phyloP scores from a whole-genome alignment of 306 rosid genomes.

The Glycine soja region DNA sequence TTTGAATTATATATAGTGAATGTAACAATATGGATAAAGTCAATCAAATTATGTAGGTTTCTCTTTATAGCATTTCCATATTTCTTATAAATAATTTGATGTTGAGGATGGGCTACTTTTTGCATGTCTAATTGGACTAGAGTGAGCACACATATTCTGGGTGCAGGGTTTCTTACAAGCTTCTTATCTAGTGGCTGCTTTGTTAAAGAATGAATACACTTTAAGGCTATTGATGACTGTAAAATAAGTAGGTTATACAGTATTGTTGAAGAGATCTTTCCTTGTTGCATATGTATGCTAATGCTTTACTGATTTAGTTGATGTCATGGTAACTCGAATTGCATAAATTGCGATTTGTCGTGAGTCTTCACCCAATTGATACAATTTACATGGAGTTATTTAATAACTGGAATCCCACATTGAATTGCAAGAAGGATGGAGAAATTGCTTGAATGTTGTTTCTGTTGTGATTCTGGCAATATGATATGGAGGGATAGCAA shows the following conservation, averaged over 20 bases:
- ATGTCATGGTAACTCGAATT: neutral
- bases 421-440: neutral
- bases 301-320: slow-evolving; percentile 21
- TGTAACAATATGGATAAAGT: neutral
- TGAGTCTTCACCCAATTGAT: neutral
- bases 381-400: neutral
- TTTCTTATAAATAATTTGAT: slow-evolving; percentile 18
- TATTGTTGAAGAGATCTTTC: slow-evolving; percentile 13
- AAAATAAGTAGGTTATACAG: neutral
- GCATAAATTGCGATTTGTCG: neutral
- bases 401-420: neutral
- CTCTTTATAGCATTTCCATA: neutral
- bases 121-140: slow-evolving; percentile 15
- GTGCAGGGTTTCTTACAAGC: too few relatives aligned
- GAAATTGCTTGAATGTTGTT: neutral
- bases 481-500: neutral
- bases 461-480: neutral
- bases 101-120: slow-evolving; percentile 5
- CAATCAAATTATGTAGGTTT: slow-evolving; percentile 16
- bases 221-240: slow-evolving; percentile 3
- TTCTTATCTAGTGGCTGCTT: too few relatives aligned
- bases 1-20: slow-evolving; percentile 14
- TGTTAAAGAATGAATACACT: too few relatives aligned
- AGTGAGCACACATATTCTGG: neutral
- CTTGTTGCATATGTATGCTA: neutral